Base-by-base conservation (phyloP, 208 protist genomes). In the Herpetomonas tarakana region DNA sequence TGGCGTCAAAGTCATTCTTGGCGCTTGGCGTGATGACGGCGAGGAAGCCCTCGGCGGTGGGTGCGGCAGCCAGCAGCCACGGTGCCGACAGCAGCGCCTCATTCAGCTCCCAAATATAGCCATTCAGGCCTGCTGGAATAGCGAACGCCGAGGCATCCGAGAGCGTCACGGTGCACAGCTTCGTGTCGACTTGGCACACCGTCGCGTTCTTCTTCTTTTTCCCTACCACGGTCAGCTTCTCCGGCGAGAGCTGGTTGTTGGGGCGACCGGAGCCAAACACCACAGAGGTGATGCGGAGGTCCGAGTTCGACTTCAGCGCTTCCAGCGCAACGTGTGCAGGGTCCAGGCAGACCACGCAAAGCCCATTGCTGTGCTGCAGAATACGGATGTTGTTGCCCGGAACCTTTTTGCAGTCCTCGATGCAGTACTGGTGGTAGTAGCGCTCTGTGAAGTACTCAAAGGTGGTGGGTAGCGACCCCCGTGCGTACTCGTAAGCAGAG, bases 141-240 rank as follows among this genome's bases (percentile, higher is more conserved):
- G 69, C 61, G 55, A 84, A 94, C 26, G 65, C 31, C 1, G 59
- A 68, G 41, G 74, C 79, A 28, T 87, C 69, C 2, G 73, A 79
- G 35, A 80, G 60, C 31, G 52, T 65, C 4, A 94, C 66, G 27
- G 62, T 61, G 68, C 86, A 92, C 21, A 95, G 54, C 24, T 79
- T 82, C n/a, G 79, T 95, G 54, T 95, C 89, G 19, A 58, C 62
- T 30, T 95, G 86, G 44, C 83, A 93, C 11, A 81, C 57, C n/a
- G 83, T 55, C 22, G 89, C 89, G 45, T 95, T 86, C 57, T 84
- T 92, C 59, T 95, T 95, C 16, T 74, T 72, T 63, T 95, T 95
- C 2, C 89, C 89, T 1, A 90, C 74, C 30, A 91, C 78, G 22
- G 82, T 70, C 49, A 91, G 77, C 19, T 52, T 65, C 18, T 77